These are phyloP conservation scores for Dillenia turbinata DNA, from an alignment of 164 flowering plant species.

Conservation along the genomic window DNA sequence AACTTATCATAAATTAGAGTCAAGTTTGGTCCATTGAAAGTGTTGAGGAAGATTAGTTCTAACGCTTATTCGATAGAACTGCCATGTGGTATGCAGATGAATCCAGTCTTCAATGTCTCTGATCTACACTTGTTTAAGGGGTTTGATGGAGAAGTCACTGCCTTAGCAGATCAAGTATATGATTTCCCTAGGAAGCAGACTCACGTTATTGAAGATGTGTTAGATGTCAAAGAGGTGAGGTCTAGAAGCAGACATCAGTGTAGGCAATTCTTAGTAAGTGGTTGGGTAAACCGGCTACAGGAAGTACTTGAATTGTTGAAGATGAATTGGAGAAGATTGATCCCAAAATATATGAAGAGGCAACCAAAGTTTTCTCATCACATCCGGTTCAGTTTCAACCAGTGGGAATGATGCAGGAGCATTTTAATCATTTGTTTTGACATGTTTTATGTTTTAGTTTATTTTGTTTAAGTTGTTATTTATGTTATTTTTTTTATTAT, in stretches of 20 bases:
- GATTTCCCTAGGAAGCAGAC: neutral
- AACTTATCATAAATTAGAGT: neutral
- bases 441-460: no score
- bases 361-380: neutral
- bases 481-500: no score
- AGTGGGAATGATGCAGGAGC: neutral
- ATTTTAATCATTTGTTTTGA: neutral
- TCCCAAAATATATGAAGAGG: neutral
- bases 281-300: neutral
- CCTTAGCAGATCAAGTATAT: neutral
- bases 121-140: no score
- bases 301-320: neutral
- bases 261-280: neutral
- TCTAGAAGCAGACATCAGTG: neutral
- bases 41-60: no score
- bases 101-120: no score
- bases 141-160: no score
- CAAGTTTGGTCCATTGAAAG: neutral
- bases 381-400: no score
- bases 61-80: no score
- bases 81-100: no score
- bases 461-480: no score
- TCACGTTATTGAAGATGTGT: neutral
- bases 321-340: neutral
- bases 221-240: neutral